Percentiles rank a stretch among this genome's conserved stretches.
phyloP scores from a whole-genome alignment of 1,284 basidiomycete species.

The Trichosporon coremiiforme region DNA sequence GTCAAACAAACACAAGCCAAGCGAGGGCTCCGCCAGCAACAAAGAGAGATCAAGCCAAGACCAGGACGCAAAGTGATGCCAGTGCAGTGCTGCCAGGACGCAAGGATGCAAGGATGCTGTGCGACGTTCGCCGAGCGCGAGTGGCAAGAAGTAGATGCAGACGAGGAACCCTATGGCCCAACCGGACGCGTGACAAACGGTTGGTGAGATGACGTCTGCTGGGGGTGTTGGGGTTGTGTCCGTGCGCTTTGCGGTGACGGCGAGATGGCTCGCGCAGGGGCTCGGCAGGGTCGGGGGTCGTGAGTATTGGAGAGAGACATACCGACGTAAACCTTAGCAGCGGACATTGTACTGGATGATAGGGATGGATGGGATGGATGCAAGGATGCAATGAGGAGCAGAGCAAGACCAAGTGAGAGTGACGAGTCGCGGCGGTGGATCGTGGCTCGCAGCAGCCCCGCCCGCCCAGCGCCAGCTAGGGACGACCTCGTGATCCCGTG shows the following conservation, averaged over 20 bases:
- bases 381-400: constrained; percentile 22
- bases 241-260: constrained; percentile 5
- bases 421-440: constrained; percentile 16
- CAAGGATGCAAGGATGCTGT: constrained; percentile 3
- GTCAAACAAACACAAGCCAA: constrained; percentile 3
- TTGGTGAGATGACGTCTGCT: constrained; percentile 13
- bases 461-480: background rate
- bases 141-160: background rate
- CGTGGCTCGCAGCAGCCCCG: constrained; percentile 14
- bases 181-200: background rate
- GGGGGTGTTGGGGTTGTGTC: too few relatives aligned
- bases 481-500: too few relatives aligned
- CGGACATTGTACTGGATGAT: constrained; percentile 30
- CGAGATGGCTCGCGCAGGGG: background rate
- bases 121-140: background rate
- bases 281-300: constrained; percentile 14
- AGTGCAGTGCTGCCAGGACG: background rate
- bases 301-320: constrained; percentile 22
- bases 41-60: constrained; percentile 1
- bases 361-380: constrained; percentile 21
- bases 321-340: constrained; percentile 38
- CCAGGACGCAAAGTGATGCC: background rate
- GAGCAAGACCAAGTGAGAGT: constrained; percentile 15
- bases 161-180: background rate
- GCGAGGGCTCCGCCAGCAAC: background rate